Evolutionary conservation across 1,139 yeast species (phyloP), one percentile per base, ranked within the genome.

Genomic region (Pichia sp.): DNA sequence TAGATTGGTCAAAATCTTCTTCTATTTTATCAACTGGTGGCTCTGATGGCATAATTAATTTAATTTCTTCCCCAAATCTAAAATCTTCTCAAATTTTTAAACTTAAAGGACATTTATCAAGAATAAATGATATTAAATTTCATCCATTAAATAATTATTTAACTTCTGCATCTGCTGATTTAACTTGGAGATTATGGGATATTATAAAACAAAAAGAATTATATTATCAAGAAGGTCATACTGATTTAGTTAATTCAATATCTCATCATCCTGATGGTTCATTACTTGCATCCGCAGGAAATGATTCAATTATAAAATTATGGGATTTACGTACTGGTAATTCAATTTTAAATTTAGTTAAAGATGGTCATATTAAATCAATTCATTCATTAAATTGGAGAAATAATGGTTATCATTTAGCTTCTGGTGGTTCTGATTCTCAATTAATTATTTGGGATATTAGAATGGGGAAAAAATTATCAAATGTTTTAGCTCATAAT

Each of bases 121-220:
- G 96, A 41, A 80, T 88, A 1, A 72, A 84, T 0, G 68, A 74
- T n/a, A 63, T 80, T 0, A 70, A 72, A 33, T 74, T 77, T 47
- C 95, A 88, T 57, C 95, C 95, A 0, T 55, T 65, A 3, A 77
- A 78, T 0, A 52, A 61, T 3, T 75, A 62, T 50, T n/a, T 60
- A 4, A 83, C 80, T 0, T 71, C 88, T 20, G 84, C 95, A 0
- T 87, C 96, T 0, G 81, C 74, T 55, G 98, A 91, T 59, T 72
- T 72, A 46, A 87, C 96, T 0, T 91, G 97, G 96, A 73, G 87
- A 46, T 59, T 88, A 6, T 88, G 95, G 95, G 96, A 91, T 59
- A 49, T 77, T 1, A 64, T 65, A 10, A 73, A 67, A 2, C 68
- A 66, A 35, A 52, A 55, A 23, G 73, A 72, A 42, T 50, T 81